Conservation (phyloP, 768 basidiomycete species). For the Rhizopogon vulgaris region DNA sequence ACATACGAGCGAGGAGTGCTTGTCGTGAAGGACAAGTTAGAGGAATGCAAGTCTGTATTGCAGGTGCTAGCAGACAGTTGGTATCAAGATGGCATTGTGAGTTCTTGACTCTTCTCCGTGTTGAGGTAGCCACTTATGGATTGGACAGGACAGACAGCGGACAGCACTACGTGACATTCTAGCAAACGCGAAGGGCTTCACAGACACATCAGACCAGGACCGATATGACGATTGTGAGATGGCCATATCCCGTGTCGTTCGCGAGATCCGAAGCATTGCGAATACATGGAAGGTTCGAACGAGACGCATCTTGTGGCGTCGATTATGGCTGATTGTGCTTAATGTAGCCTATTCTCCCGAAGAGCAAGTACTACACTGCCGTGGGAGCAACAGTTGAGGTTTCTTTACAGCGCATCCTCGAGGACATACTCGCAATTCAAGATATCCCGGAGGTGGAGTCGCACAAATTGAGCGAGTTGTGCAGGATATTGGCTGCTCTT, state of each 20-base stretch:
- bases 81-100: slow-evolving; percentile 66
- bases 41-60: slow-evolving; percentile 46
- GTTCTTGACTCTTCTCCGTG: slow-evolving; percentile 18
- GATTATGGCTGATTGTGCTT: not conserved
- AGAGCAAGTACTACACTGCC: slow-evolving; percentile 64
- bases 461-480: slow-evolving; percentile 74
- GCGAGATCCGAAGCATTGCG: slow-evolving; percentile 55
- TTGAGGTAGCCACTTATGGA: not conserved
- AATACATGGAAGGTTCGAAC: slow-evolving; percentile 68
- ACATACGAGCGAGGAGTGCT: slow-evolving; percentile 22
- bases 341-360: slow-evolving; percentile 57
- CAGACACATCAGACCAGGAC: slow-evolving; percentile 61
- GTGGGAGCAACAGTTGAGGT: slow-evolving; percentile 68
- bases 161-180: slow-evolving; percentile 33
- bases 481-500: slow-evolving; percentile 68
- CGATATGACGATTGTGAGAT: slow-evolving; percentile 74
- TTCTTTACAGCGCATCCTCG: slow-evolving; percentile 59
- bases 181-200: slow-evolving; percentile 58
- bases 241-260: slow-evolving; percentile 55
- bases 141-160: slow-evolving; percentile 19
- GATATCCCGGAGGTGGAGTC: slow-evolving; percentile 92
- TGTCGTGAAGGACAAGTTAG: slow-evolving; percentile 39
- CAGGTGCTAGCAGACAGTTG: slow-evolving; percentile 57
- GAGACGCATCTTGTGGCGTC: not conserved
- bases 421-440: slow-evolving; percentile 65